Evolutionary conservation across 805 yeast species (phyloP).

Genomic region (Starmera caribaea): DNA sequence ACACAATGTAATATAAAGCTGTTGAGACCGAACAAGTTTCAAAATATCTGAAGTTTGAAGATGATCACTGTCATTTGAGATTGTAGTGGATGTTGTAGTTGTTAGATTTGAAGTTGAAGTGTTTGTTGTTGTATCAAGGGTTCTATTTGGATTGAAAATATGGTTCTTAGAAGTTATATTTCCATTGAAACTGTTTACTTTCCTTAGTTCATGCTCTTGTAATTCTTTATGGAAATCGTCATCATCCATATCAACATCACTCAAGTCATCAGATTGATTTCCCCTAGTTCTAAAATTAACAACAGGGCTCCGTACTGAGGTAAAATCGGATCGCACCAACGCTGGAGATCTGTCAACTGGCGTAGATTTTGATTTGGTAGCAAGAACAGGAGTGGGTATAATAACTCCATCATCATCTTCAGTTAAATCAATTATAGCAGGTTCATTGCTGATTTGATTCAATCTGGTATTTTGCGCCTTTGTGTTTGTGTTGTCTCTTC

Average conservation of each 20-base stretch:
- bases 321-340: background rate
- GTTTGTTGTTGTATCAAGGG: too few species aligned
- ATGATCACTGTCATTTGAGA: background rate
- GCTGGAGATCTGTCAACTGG: too few species aligned
- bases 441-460: background rate
- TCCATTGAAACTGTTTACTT: background rate
- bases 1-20: constrained; percentile 7
- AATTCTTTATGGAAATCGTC: constrained; percentile 5
- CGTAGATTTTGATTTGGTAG: background rate
- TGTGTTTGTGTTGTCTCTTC: constrained; percentile 9
- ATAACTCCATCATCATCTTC: constrained; percentile 3
- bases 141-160: too few species aligned
- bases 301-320: background rate
- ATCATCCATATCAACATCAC: background rate
- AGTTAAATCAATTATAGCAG: constrained; percentile 17
- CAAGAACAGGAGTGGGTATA: background rate
- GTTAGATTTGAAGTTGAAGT: background rate
- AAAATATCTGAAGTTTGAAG: too few species aligned
- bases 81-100: background rate
- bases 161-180: background rate
- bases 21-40: background rate
- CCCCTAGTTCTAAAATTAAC: background rate
- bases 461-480: constrained; percentile 3
- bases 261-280: background rate
- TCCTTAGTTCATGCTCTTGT: background rate